Evolutionary conservation across 805 yeast genomes (phyloP), one percentile per base, ranked within the genome.

Genomic region (Maudiozyma serrabonitensis): DNA sequence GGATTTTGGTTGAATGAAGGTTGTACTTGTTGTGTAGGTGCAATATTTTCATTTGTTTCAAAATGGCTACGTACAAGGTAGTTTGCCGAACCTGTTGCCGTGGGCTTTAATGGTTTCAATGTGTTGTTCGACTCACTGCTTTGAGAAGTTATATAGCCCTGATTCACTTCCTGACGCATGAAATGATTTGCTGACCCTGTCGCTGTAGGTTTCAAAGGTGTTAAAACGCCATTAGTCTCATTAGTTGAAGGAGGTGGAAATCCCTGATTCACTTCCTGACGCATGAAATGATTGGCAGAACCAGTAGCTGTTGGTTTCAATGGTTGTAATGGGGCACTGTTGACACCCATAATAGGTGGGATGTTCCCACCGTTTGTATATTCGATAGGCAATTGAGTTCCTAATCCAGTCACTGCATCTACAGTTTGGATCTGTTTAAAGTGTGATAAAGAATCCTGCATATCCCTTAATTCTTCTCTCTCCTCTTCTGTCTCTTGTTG

Each of bases 361-460:
- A 48, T n/a, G 31, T 43, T 45, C 8, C 21, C 19, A 37, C 13
- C 23, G 31, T 47, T 50, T 38, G 23, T 41, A 6, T 48, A 45
- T 18, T 35, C 37, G 18, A 16, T 35, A 15, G n/a, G 43, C n/a
- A 25, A 15, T 28, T 39, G 43, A 5, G 39, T 6, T 2, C 54
- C 50, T 15, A 53, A 50, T 16, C 57, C 41, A 3, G 62, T 50
- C 1, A 58, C 62, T 48, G 87, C 80, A 61, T 88, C 96, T 38
- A 86, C 87, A 28, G 81, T 78, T 50, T 68, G 71, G 49, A 88
- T 83, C 59, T 85, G 82, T 46, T 79, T 82, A 67, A 88, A 88
- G 60, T 81, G 82, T 53, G 80, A 80, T 49, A 84, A 77, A 13
- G 84, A 83, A 12, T 84, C 83, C 56, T 80, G 84, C 81, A 84